phyloP scores from a whole-genome alignment of 805 yeast species.

The Cyberlindnera veronae region DNA sequence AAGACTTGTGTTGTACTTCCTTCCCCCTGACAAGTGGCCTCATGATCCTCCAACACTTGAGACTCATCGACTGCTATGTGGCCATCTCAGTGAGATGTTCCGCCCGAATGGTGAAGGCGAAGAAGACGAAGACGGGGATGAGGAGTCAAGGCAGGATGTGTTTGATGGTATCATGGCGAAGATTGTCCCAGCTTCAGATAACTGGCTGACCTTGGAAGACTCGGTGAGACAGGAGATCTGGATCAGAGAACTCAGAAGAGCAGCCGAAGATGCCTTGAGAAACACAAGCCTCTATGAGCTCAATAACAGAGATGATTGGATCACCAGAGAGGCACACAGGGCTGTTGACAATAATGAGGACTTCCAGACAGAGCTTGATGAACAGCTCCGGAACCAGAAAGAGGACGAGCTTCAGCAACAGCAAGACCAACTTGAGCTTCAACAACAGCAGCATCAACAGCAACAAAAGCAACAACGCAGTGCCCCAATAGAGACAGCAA shows the following conservation, averaged over 20 bases:
- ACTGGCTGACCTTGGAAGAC: conserved; percentile 39
- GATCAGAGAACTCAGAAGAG: conserved; percentile 40
- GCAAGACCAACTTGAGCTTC: neutral
- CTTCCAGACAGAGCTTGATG: conserved; percentile 6
- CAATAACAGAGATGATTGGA: conserved; percentile 40
- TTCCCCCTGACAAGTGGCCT: conserved; percentile 47
- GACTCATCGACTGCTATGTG: conserved; percentile 36
- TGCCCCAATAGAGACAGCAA: neutral
- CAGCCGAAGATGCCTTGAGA: conserved; percentile 43
- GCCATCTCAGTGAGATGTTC: conserved; percentile 26
- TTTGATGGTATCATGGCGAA: conserved; percentile 34
- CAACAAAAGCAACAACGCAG: neutral
- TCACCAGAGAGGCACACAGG: conserved; percentile 28
- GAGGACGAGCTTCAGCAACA: too few species aligned
- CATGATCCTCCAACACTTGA: conserved; percentile 49
- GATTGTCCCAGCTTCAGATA: conserved; percentile 43
- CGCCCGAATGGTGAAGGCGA: conserved; percentile 7
- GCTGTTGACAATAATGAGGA: conserved; percentile 9
- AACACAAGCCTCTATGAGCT: conserved; percentile 40
- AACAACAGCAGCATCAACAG: neutral
- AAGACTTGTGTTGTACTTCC: conserved; percentile 43
- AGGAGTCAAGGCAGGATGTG: too few species aligned
- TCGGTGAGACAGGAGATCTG: conserved; percentile 39
- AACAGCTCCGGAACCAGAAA: too few species aligned
- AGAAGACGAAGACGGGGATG: conserved; percentile 7